Evolutionary conservation across 2,329 filamentous ascomycete genomes (phyloP).

Genomic region (Knufia fluminis): DNA sequence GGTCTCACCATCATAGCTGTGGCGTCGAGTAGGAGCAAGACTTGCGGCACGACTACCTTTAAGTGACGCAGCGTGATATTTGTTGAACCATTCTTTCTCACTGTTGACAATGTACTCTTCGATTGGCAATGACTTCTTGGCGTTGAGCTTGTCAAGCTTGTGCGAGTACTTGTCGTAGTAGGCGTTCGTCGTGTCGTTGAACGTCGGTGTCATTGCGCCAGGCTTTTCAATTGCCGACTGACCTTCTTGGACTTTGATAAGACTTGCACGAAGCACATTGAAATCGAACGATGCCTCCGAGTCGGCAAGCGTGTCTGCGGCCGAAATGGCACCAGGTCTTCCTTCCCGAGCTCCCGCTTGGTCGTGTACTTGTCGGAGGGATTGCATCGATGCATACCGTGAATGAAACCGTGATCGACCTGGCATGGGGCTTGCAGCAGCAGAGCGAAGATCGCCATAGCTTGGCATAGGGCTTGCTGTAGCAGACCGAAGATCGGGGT

Average conservation of each 20-base stretch:
- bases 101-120: slow-evolving; percentile 56
- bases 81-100: slow-evolving; percentile 58
- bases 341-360: slow-evolving; percentile 22
- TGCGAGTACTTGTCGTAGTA: slow-evolving; percentile 52
- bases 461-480: no score
- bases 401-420: no score
- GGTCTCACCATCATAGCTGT: slow-evolving; percentile 28
- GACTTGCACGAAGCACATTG: neutral
- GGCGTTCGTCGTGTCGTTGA: slow-evolving; percentile 54
- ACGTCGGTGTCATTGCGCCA: neutral
- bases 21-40: slow-evolving; percentile 31
- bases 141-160: slow-evolving; percentile 47
- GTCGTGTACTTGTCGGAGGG: no score
- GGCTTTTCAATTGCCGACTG: neutral
- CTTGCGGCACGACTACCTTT: slow-evolving; percentile 25
- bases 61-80: slow-evolving; percentile 50
- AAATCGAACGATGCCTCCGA: no score
- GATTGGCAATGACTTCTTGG: slow-evolving; percentile 51
- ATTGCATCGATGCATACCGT: no score
- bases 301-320: slow-evolving; percentile 50
- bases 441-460: no score
- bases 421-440: no score
- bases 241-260: neutral
- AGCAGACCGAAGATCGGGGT: no score
- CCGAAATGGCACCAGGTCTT: slow-evolving; percentile 53